Percentiles rank a stretch among this genome's conserved stretches.
phyloP scores from a whole-genome alignment of 2,329 filamentous ascomycete genomes.

The Pyrenochaeta sp. region DNA sequence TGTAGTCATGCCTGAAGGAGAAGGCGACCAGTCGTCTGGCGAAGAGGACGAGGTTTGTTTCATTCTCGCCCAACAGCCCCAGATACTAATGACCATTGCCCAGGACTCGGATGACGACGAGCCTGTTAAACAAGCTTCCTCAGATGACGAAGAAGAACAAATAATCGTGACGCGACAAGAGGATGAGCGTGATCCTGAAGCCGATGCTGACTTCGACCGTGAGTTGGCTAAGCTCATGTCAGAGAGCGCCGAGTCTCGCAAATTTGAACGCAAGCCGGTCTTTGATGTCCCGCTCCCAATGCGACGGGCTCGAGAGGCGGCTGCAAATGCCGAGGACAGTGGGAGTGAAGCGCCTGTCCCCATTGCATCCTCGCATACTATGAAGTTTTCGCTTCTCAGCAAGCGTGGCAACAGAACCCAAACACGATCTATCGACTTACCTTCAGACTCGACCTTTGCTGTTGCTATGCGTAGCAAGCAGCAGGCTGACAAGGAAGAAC shows the following conservation, averaged over 20 bases:
- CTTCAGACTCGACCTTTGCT: slow-evolving; percentile 91
- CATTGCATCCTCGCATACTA: slow-evolving; percentile 64
- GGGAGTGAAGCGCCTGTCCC: slow-evolving; percentile 51
- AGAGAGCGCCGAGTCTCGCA: slow-evolving; percentile 93
- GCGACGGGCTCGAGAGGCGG: slow-evolving; percentile 71
- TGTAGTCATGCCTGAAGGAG: slow-evolving; percentile 58
- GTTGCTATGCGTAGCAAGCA: slow-evolving; percentile 96
- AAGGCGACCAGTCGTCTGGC: slow-evolving; percentile 59
- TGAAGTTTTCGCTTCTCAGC: slow-evolving; percentile 96
- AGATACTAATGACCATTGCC: slow-evolving; percentile 13
- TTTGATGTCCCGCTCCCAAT: slow-evolving; percentile 99
- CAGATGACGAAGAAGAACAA: slow-evolving; percentile 81
- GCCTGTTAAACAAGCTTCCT: slow-evolving; percentile 60
- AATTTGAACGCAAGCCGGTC: slow-evolving; percentile 91
- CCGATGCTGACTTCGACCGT: slow-evolving; percentile 95
- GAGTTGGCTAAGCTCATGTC: slow-evolving; percentile 99
- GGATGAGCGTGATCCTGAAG: slow-evolving; percentile 89
- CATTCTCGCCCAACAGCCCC: not conserved
- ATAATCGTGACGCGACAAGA: slow-evolving; percentile 92
- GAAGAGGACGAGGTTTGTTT: slow-evolving; percentile 64
- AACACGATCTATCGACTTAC: slow-evolving; percentile 89
- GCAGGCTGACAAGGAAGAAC: slow-evolving; percentile 92
- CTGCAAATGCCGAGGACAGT: slow-evolving; percentile 51
- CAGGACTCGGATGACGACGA: slow-evolving; percentile 58
- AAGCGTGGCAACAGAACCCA: slow-evolving; percentile 97